Evolutionary conservation across 2,329 filamentous ascomycete genomes (phyloP).

Genomic region (Colletotrichum endophyticum): DNA sequence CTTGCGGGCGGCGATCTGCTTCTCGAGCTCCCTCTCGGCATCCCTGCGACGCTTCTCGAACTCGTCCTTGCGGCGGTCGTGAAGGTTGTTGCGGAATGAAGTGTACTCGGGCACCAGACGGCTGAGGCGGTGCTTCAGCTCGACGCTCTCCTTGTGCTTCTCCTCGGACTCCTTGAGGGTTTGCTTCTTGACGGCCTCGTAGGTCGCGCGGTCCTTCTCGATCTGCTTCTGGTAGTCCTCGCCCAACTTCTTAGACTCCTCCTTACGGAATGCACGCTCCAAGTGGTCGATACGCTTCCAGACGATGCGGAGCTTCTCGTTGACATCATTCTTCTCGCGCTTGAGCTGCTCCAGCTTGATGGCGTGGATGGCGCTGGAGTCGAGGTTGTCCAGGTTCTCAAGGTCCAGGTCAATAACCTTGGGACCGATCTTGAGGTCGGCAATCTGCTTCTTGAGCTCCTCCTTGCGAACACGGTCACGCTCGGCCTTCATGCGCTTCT

Average conservation of each 20-base stretch:
- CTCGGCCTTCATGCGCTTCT: conserved; percentile 84
- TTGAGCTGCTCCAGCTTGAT: conserved; percentile 96
- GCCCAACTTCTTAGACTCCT: conserved; percentile 90
- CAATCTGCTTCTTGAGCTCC: conserved; percentile 91
- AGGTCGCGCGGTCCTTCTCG: conserved; percentile 77
- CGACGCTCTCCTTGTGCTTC: conserved; percentile 91
- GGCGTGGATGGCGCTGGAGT: conserved; percentile 87
- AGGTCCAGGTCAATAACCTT: conserved; percentile 79
- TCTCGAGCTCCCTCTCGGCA: conserved; percentile 91
- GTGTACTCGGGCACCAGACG: conserved; percentile 87
- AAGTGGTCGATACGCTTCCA: conserved; percentile 97
- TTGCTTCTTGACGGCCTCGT: conserved; percentile 79
- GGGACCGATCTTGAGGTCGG: conserved; percentile 87
- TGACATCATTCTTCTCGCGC: conserved; percentile 96
- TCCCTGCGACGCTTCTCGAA: conserved; percentile 93
- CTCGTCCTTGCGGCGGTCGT: conserved; percentile 88
- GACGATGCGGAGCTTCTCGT: conserved; percentile 87
- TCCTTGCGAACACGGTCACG: conserved; percentile 89
- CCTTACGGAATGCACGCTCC: conserved; percentile 94
- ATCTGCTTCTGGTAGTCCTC: conserved; percentile 87
- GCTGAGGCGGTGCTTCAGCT: conserved; percentile 90
- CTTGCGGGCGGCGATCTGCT: conserved; percentile 85
- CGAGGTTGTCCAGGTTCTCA: conserved; percentile 83
- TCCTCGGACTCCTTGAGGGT: conserved; percentile 80
- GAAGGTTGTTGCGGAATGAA: conserved; percentile 79